Percentiles rank a stretch among this genome's conserved stretches.
Evolutionary conservation across 345 rosid species (phyloP).

Genomic region (Cardamine resedifolia): DNA sequence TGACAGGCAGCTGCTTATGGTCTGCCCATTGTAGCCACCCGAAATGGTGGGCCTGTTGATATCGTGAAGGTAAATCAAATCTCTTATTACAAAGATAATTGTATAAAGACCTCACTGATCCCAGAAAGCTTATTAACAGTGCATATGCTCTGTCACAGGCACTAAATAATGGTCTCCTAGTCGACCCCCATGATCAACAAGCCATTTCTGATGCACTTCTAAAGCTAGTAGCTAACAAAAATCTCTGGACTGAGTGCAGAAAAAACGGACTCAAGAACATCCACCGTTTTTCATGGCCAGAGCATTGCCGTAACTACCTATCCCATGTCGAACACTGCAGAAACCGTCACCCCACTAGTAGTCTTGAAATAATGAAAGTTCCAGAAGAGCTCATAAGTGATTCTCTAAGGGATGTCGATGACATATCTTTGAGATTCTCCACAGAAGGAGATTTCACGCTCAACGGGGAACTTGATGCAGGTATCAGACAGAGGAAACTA

Average conservation of each 20-base stretch:
- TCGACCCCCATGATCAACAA: slow-evolving; percentile 91
- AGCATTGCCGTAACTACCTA: slow-evolving; percentile 87
- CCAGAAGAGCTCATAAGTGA: slow-evolving; percentile 89
- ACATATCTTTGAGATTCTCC: slow-evolving; percentile 79
- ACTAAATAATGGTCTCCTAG: slow-evolving; percentile 84
- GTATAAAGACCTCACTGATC: slow-evolving; percentile 5
- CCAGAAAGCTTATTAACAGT: not conserved
- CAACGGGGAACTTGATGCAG: slow-evolving; percentile 67
- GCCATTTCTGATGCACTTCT: slow-evolving; percentile 89
- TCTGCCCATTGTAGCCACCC: slow-evolving; percentile 96
- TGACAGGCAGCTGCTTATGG: slow-evolving; percentile 98
- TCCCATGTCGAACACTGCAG: slow-evolving; percentile 79
- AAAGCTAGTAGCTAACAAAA: slow-evolving; percentile 88
- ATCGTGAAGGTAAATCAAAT: slow-evolving; percentile 41
- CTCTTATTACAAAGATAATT: not conserved
- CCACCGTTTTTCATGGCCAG: slow-evolving; percentile 96
- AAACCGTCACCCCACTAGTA: slow-evolving; percentile 75
- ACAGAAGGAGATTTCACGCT: slow-evolving; percentile 70
- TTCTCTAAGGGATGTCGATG: slow-evolving; percentile 76
- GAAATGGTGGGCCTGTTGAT: slow-evolving; percentile 98
- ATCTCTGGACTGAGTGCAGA: slow-evolving; percentile 82
- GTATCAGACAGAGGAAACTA: slow-evolving; percentile 65
- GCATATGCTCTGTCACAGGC: slow-evolving; percentile 48
- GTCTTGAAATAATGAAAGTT: slow-evolving; percentile 57
- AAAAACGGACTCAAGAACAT: slow-evolving; percentile 95